phyloP scores from a whole-genome alignment of 2,329 filamentous ascomycete species.

The Curvularia sp. region DNA sequence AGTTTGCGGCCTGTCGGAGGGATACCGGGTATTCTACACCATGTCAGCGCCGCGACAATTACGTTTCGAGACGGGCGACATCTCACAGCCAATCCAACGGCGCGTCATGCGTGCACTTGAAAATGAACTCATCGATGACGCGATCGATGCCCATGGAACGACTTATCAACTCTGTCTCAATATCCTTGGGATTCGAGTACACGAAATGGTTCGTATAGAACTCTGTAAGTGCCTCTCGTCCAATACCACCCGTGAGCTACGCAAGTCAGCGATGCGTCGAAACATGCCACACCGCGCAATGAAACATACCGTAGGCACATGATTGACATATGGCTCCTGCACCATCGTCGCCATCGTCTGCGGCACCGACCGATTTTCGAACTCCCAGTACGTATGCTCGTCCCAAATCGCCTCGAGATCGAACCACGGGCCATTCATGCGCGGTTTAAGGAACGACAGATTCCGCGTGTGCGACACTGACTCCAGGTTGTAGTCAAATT shows the following conservation, averaged over 20 bases:
- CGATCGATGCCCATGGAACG: constrained; percentile 73
- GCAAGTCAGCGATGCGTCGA: not conserved
- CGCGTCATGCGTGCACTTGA: constrained; percentile 31
- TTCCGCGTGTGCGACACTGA: constrained; percentile 69
- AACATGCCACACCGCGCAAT: not conserved
- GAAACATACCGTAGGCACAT: constrained; percentile 63
- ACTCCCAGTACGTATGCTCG: constrained; percentile 74
- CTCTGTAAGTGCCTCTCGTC: constrained; percentile 63
- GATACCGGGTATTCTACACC: constrained; percentile 20
- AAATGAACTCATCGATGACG: constrained; percentile 51
- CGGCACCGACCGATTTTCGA: constrained; percentile 69
- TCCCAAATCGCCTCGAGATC: constrained; percentile 79
- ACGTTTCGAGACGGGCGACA: not conserved
- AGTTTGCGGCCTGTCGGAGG: constrained; percentile 49
- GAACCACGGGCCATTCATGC: constrained; percentile 68
- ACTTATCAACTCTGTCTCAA: constrained; percentile 70
- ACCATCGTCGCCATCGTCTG: constrained; percentile 82
- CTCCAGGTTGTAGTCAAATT: constrained; percentile 57
- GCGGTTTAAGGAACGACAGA: constrained; percentile 67
- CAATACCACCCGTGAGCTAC: constrained; percentile 67
- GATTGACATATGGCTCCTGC: constrained; percentile 76
- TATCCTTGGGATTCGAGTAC: constrained; percentile 71
- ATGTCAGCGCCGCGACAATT: not conserved
- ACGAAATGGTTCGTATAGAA: constrained; percentile 78
- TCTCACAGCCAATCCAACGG: constrained; percentile 32